Conservation (phyloP, 805 yeast genomes). For the Zygoascus ofunaensis region DNA sequence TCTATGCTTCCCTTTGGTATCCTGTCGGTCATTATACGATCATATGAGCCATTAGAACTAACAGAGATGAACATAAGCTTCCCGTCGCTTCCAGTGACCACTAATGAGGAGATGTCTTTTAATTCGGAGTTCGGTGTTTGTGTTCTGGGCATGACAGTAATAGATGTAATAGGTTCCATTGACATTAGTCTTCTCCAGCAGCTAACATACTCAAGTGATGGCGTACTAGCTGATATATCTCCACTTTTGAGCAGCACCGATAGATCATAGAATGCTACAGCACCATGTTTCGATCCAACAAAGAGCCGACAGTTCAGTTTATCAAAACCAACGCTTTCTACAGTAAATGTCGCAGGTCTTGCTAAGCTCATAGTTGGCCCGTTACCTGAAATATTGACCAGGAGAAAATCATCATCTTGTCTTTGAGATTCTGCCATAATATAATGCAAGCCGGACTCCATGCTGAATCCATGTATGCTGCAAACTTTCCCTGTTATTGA, state of each 20-base stretch:
- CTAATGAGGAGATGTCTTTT: conserved; percentile 1
- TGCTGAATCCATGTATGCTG: conserved; percentile 15
- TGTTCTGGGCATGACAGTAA: conserved; percentile 3
- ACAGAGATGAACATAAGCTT: conserved; percentile 15
- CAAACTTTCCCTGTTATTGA: conserved; percentile 31
- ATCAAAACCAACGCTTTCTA: conserved; percentile 48
- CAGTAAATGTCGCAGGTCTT: conserved; percentile 41
- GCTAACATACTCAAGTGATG: not conserved
- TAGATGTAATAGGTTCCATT: conserved; percentile 24
- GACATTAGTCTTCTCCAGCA: conserved; percentile 17
- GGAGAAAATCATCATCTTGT: conserved; percentile 44
- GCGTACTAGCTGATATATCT: not conserved
- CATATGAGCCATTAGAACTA: not conserved
- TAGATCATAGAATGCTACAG: conserved; percentile 48
- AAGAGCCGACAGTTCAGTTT: conserved; percentile 33
- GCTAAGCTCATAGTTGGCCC: conserved; percentile 22
- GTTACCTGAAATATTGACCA: conserved; percentile 30
- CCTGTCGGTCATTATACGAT: conserved; percentile 38
- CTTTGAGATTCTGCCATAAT: conserved; percentile 60
- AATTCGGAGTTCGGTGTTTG: too few relatives aligned
- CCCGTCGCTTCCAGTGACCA: conserved; percentile 21
- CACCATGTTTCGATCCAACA: conserved; percentile 66
- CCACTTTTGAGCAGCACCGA: not conserved
- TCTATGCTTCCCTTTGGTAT: conserved; percentile 72
- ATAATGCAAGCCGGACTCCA: conserved; percentile 12